phyloP scores from a whole-genome alignment of 2,329 filamentous ascomycete species.

The Fusarium neocosmosporiellum region DNA sequence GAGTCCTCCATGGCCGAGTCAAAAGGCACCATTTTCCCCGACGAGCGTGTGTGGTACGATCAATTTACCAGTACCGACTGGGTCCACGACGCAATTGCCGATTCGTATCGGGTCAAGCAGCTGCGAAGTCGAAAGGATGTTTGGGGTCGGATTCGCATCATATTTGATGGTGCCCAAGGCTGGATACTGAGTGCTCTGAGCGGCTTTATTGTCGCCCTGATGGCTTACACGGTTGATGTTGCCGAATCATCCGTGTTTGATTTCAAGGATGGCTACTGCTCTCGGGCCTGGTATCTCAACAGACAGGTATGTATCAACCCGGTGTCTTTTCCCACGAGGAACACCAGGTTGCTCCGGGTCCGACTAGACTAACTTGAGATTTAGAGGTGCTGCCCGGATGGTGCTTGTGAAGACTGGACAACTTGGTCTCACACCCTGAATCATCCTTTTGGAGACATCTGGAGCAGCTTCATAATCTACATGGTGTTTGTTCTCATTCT shows the following conservation, averaged over 20 bases:
- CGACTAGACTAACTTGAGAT: slow-evolving; percentile 10
- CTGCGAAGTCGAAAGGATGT: slow-evolving; percentile 85
- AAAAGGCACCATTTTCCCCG: slow-evolving; percentile 73
- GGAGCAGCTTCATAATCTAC: slow-evolving; percentile 84
- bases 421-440: slow-evolving; percentile 65
- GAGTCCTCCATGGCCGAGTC: slow-evolving; percentile 69
- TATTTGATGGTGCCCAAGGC: slow-evolving; percentile 89
- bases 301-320: slow-evolving; percentile 66
- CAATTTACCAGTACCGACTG: slow-evolving; percentile 98
- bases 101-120: slow-evolving; percentile 88
- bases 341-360: not conserved
- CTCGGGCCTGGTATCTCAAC: slow-evolving; percentile 75
- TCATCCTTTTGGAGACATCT: slow-evolving; percentile 60
- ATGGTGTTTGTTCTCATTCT: slow-evolving; percentile 77
- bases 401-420: slow-evolving; percentile 66
- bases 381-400: slow-evolving; percentile 66
- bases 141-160: slow-evolving; percentile 78
- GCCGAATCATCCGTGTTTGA: slow-evolving; percentile 89
- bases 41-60: slow-evolving; percentile 98
- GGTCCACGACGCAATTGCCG: slow-evolving; percentile 97
- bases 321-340: not conserved
- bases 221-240: slow-evolving; percentile 91
- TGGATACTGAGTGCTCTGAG: slow-evolving; percentile 95
- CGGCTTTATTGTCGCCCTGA: slow-evolving; percentile 82
- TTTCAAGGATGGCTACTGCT: slow-evolving; percentile 90